Evolutionary conservation across 768 basidiomycete genomes (phyloP).

Genomic region (Tephrocybe rancida): DNA sequence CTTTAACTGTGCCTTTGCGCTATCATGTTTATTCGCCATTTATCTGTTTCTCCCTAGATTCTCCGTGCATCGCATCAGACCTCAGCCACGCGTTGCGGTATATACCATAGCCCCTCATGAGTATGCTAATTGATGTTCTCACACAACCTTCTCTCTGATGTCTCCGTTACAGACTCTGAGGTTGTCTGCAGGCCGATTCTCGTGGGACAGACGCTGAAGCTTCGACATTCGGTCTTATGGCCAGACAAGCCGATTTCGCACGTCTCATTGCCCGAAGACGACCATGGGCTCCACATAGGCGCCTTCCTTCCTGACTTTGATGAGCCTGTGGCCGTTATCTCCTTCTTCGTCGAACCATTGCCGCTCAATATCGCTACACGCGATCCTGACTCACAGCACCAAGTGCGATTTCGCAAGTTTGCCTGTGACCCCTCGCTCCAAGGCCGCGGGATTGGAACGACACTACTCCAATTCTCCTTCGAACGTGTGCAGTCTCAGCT

Average conservation of each 20-base stretch:
- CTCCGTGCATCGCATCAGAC: background rate
- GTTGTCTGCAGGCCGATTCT: conserved; percentile 28
- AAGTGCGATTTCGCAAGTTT: conserved; percentile 61
- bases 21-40: background rate
- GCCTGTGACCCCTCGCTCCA: conserved; percentile 55
- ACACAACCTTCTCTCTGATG: too few species aligned
- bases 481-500: conserved; percentile 36
- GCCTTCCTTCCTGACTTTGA: conserved; percentile 44
- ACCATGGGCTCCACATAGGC: conserved; percentile 53
- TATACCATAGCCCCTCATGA: background rate
- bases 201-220: conserved; percentile 44
- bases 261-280: conserved; percentile 56
- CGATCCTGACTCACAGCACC: conserved; percentile 10
- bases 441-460: conserved; percentile 54
- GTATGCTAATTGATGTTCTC: background rate
- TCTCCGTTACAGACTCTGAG: background rate
- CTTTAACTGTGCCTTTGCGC: background rate
- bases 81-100: background rate
- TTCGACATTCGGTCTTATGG: conserved; percentile 64
- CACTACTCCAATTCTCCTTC: conserved; percentile 40
- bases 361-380: conserved; percentile 24
- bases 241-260: conserved; percentile 49
- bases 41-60: background rate
- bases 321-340: conserved; percentile 54
- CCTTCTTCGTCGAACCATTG: conserved; percentile 50